Conservation (phyloP, 2,329 filamentous ascomycete genomes). For the Penicillium sp. region DNA sequence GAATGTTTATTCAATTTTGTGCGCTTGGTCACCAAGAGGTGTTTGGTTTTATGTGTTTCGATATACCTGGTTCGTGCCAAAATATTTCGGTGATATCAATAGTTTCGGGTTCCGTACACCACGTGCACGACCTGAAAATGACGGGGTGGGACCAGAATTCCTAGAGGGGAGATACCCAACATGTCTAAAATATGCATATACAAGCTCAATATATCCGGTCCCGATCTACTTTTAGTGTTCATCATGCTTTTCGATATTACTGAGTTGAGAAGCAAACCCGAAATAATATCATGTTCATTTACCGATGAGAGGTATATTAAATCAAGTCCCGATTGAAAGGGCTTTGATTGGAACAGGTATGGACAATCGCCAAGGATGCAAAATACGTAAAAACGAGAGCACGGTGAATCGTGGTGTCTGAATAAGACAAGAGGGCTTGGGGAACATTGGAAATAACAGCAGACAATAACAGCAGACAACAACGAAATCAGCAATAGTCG, state of each 20-base stretch:
- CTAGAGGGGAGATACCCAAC: conserved; percentile 30
- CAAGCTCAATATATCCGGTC: conserved; percentile 15
- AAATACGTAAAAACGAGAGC: background rate
- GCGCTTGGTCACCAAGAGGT: conserved; percentile 5
- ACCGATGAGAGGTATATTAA: background rate
- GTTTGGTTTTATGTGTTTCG: conserved; percentile 8
- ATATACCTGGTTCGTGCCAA: conserved; percentile 5
- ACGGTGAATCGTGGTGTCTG: background rate
- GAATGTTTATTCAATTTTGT: conserved; percentile 3
- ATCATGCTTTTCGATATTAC: too few species aligned
- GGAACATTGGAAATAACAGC: conserved; percentile 9
- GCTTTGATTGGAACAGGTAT: background rate
- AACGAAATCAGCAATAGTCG: conserved; percentile 17
- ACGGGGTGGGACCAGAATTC: conserved; percentile 15
- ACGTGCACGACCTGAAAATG: conserved; percentile 6
- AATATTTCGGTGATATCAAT: conserved; percentile 6
- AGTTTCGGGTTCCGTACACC: conserved; percentile 7
- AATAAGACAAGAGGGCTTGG: conserved; percentile 1
- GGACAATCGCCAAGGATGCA: background rate
- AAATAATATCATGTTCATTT: conserved; percentile 1
- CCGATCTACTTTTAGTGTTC: background rate
- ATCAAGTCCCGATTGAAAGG: background rate
- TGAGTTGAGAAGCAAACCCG: too few species aligned
- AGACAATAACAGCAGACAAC: conserved; percentile 9
- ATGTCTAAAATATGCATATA: conserved; percentile 24